Conservation (phyloP, 1,284 basidiomycete genomes). For the Fomes fomentarius region DNA sequence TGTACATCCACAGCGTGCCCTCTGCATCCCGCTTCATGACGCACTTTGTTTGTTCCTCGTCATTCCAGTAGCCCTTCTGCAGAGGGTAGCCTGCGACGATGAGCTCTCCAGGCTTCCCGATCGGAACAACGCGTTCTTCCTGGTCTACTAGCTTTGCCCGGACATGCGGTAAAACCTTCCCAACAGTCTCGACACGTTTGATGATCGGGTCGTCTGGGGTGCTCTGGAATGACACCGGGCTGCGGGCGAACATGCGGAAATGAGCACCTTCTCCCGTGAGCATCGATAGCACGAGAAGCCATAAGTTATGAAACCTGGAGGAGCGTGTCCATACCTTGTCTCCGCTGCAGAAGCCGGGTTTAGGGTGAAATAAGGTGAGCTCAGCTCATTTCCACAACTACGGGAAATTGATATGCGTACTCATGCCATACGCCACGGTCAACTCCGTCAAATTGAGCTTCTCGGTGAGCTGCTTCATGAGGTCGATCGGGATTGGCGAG, state of each 20-base stretch:
- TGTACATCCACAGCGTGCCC: constrained; percentile 80
- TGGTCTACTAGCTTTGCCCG: constrained; percentile 72
- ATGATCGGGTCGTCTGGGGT: constrained; percentile 65
- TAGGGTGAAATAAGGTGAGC: background rate
- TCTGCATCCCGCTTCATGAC: constrained; percentile 62
- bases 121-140: constrained; percentile 64
- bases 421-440: constrained; percentile 85
- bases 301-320: too few species aligned
- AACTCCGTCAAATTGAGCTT: constrained; percentile 71
- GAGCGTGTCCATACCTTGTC: constrained; percentile 33
- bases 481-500: constrained; percentile 75
- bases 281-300: too few species aligned
- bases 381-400: background rate
- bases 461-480: constrained; percentile 73
- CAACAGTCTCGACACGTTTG: constrained; percentile 82
- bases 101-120: constrained; percentile 74
- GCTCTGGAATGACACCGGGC: constrained; percentile 84
- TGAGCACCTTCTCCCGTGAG: too few species aligned
- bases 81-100: constrained; percentile 76
- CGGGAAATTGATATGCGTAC: constrained; percentile 43
- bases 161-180: constrained; percentile 75
- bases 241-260: constrained; percentile 38
- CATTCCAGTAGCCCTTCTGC: constrained; percentile 85
- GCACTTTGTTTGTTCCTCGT: constrained; percentile 67
- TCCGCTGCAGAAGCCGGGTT: constrained; percentile 31